These are phyloP conservation scores for Trichosporon ovoides DNA, from an alignment of 1,284 basidiomycete species.

Conservation along the genomic window DNA sequence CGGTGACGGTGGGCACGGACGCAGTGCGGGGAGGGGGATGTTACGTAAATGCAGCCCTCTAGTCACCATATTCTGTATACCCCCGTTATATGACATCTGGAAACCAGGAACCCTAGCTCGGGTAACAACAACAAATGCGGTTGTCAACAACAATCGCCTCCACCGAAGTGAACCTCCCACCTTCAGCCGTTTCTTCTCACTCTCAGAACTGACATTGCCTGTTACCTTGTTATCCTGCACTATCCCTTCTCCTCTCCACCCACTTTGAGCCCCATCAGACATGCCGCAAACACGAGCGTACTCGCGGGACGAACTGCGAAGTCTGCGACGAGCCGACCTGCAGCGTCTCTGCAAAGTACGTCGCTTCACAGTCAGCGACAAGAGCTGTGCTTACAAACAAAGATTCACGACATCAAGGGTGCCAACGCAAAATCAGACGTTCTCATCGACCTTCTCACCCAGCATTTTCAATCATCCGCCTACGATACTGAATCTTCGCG, in stretches of 20 bases:
- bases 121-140: background rate
- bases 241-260: background rate
- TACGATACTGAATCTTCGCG: constrained; percentile 6
- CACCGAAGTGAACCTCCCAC: background rate
- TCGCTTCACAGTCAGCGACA: background rate
- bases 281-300: constrained; percentile 35
- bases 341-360: constrained; percentile 43
- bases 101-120: too few relatives aligned
- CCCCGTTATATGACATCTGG: background rate
- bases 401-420: constrained; percentile 43
- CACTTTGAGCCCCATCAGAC: background rate
- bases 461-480: constrained; percentile 29
- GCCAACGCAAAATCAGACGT: constrained; percentile 38
- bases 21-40: too few relatives aligned
- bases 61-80: too few relatives aligned
- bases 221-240: background rate
- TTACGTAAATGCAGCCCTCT: too few relatives aligned
- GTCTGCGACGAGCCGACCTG: constrained; percentile 35
- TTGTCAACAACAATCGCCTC: background rate
- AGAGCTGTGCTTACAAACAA: background rate
- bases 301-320: constrained; percentile 37
- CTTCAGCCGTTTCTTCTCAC: background rate
- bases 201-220: background rate
- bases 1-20: too few relatives aligned
- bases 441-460: constrained; percentile 30